Evolutionary conservation across 495 filamentous ascomycete genomes (phyloP), one percentile per base, ranked within the genome.

Genomic region (Aspergillus panamensis): DNA sequence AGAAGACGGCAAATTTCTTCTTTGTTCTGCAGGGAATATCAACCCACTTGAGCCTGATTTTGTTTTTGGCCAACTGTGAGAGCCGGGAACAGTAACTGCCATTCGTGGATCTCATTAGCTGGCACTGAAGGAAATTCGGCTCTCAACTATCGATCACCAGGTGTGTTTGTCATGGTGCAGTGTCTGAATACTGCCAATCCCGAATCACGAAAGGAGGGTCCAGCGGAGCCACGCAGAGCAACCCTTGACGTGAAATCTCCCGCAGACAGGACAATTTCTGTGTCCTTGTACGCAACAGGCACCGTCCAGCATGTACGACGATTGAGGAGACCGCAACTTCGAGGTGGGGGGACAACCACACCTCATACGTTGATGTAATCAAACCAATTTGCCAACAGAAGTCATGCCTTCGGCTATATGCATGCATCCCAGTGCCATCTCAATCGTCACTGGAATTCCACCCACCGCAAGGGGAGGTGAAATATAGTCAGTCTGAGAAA

Each of bases 161-260:
- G 31, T 21, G 6, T 52, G 44, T n/a, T 39, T 52, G 47, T 17
- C 37, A 39, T 35, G 30, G 37, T 52, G 56, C 48, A 51, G 33
- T 37, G 21, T 32, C 39, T 19, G 44, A 32, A 30, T 20, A 19
- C 39, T 35, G 48, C 35, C 16, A 16, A 29, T 58, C 42, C 30
- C 56, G 50, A 58, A 58, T 58, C 49, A 58, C n/a, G 29, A n/a
- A 57, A 31, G 14, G 17, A 32, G 25, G 39, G 32, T 44, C 50
- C 25, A n/a, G 42, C 47, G 40, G 44, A 37, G 37, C 40, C 30
- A 13, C 31, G 52, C 48, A 19, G 39, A 14, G 29, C 20, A 25
- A 29, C n/a, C 25, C 56, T 29, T 39, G 13, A 42, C 37, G 30
- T n/a, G 50, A 21, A n/a, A 58, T 51, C 29, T 39, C 49, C 25